Conservation (phyloP, 2,329 filamentous ascomycete species). For the Sarocladium kiliense region DNA sequence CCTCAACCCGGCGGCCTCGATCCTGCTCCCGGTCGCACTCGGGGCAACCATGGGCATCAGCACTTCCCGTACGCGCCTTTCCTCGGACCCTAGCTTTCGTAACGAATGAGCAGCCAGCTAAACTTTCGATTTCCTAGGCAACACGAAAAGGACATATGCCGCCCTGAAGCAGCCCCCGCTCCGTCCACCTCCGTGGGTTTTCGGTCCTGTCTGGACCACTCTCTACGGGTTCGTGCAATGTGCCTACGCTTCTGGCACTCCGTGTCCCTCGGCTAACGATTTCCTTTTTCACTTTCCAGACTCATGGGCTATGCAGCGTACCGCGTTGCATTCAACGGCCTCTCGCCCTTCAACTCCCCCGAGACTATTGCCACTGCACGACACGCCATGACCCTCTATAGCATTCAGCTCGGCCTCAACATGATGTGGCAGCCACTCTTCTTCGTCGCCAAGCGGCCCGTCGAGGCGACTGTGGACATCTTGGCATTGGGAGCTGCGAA, state of each 20-base stretch:
- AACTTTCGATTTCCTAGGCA: not conserved
- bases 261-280: not conserved
- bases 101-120: not conserved
- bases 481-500: slow-evolving; percentile 66
- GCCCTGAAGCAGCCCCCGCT: slow-evolving; percentile 63
- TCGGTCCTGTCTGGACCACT: slow-evolving; percentile 60
- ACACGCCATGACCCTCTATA: slow-evolving; percentile 74
- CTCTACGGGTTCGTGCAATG: slow-evolving; percentile 48
- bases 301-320: slow-evolving; percentile 88
- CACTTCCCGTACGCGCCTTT: slow-evolving; percentile 51
- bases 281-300: slow-evolving; percentile 18
- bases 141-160: slow-evolving; percentile 53
- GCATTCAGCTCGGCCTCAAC: slow-evolving; percentile 79
- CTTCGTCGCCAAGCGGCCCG: slow-evolving; percentile 70
- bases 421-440: slow-evolving; percentile 90
- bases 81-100: not conserved
- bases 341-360: slow-evolving; percentile 49
- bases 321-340: slow-evolving; percentile 63
- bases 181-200: slow-evolving; percentile 55
- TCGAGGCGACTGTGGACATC: slow-evolving; percentile 71
- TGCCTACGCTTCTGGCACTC: not conserved
- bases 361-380: slow-evolving; percentile 54
- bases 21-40: slow-evolving; percentile 69
- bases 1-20: slow-evolving; percentile 63
- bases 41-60: slow-evolving; percentile 70